phyloP scores from a whole-genome alignment of 139 green algal genomes.

The Nannochloris sp. region DNA sequence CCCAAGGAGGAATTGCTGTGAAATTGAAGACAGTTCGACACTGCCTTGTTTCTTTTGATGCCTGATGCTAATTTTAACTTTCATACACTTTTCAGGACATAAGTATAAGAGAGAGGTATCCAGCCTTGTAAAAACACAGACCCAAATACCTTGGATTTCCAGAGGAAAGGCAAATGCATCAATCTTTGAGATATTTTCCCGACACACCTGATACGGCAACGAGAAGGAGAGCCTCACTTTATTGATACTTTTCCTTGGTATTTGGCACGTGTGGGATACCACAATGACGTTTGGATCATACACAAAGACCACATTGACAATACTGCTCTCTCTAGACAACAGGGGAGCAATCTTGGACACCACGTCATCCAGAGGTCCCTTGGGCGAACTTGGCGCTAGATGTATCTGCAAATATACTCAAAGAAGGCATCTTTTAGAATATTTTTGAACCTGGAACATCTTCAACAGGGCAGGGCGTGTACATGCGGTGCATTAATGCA shows the following conservation, averaged over 20 bases:
- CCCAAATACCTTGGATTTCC: not conserved
- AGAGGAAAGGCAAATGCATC: not conserved
- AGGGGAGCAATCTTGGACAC: slow-evolving; percentile 1
- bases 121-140: slow-evolving; percentile 1
- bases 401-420: not conserved
- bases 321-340: not conserved
- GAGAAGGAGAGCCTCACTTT: not conserved
- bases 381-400: not conserved
- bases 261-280: not conserved
- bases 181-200: not conserved
- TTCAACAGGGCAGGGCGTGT: not conserved
- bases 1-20: slow-evolving; percentile 1
- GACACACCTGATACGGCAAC: not conserved
- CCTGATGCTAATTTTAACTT: slow-evolving; percentile 3
- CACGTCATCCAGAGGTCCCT: not conserved
- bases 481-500: not conserved
- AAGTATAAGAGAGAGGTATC: not conserved
- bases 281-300: not conserved
- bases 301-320: not conserved
- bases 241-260: slow-evolving; percentile 2
- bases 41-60: slow-evolving; percentile 4
- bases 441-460: not conserved
- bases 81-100: slow-evolving; percentile 1
- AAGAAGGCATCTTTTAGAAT: slow-evolving; percentile 2
- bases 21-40: not conserved